Conservation (phyloP, 495 filamentous ascomycete genomes). For the Aspergillus ostianus region DNA sequence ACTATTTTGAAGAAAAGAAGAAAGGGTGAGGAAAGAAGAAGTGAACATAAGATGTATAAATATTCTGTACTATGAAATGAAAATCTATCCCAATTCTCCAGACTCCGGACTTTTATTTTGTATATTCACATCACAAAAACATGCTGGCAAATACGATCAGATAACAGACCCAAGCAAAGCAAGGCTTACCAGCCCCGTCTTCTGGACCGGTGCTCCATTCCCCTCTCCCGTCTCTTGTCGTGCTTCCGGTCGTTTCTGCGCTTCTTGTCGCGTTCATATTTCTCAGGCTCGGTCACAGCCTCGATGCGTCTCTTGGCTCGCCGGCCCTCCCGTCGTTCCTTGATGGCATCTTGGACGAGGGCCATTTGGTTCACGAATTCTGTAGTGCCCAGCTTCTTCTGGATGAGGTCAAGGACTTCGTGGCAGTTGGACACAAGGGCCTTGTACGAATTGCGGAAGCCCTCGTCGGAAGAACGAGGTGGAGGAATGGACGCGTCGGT, state of each 20-base stretch:
- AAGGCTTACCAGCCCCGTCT: slow-evolving; percentile 62
- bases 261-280: slow-evolving; percentile 72
- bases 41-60: background rate
- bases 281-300: slow-evolving; percentile 77
- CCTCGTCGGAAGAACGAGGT: slow-evolving; percentile 62
- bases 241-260: slow-evolving; percentile 84
- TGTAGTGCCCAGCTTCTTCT: slow-evolving; percentile 79
- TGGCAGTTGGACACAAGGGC: slow-evolving; percentile 63
- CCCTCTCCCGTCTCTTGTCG: slow-evolving; percentile 75
- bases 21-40: background rate
- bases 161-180: background rate
- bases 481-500: slow-evolving; percentile 73
- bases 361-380: slow-evolving; percentile 69
- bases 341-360: slow-evolving; percentile 64
- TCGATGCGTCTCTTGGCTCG: slow-evolving; percentile 83
- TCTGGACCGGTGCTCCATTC: slow-evolving; percentile 62
- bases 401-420: slow-evolving; percentile 70
- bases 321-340: slow-evolving; percentile 66
- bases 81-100: slow-evolving; percentile 14
- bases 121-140: slow-evolving; percentile 15
- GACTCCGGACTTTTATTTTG: slow-evolving; percentile 14
- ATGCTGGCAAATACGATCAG: slow-evolving; percentile 11
- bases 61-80: slow-evolving; percentile 19
- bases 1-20: background rate
- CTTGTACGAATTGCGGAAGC: slow-evolving; percentile 66